A percentile compares a stretch with the other conserved stretches of the same genome.
These are phyloP conservation scores for Hibiscus syriacus DNA, from an alignment of 345 rosid genomes.

Conservation along the genomic window DNA sequence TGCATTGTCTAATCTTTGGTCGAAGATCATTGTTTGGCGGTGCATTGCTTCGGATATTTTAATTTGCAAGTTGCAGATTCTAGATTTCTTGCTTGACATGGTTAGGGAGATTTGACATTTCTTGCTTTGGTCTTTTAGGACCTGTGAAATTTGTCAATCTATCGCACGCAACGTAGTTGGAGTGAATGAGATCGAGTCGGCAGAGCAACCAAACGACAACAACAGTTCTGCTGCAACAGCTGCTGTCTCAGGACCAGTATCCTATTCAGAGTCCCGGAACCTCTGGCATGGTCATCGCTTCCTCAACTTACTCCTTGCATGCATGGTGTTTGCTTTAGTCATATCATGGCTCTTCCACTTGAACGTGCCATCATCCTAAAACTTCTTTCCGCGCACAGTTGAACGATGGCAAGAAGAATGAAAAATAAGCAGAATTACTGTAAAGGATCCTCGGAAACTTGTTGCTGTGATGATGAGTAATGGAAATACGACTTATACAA, in stretches of 20 bases:
- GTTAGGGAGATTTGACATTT: too few species aligned
- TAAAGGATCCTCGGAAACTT: constrained; percentile 1
- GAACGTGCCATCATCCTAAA: constrained; percentile 37
- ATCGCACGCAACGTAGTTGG: constrained; percentile 65
- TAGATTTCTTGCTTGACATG: constrained; percentile 9
- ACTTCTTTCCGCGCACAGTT: not conserved
- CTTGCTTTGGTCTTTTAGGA: constrained; percentile 54
- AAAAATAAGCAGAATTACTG: constrained; percentile 1
- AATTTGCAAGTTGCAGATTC: constrained; percentile 8
- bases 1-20: constrained; percentile 7
- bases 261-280: constrained; percentile 48
- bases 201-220: constrained; percentile 33
- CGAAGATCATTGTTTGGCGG: constrained; percentile 8
- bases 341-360: constrained; percentile 83
- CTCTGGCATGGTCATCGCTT: constrained; percentile 79
- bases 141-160: constrained; percentile 85
- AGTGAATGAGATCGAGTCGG: constrained; percentile 31
- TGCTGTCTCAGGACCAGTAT: constrained; percentile 18
- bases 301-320: constrained; percentile 65
- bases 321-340: constrained; percentile 71
- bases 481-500: constrained; percentile 10
- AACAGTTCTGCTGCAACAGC: constrained; percentile 20
- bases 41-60: not conserved
- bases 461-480: constrained; percentile 10
- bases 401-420: constrained; percentile 6